Evolutionary conservation across 306 rosid genomes (phyloP), one percentile per base, ranked within the genome.

Genomic region (Quercus mongolica): DNA sequence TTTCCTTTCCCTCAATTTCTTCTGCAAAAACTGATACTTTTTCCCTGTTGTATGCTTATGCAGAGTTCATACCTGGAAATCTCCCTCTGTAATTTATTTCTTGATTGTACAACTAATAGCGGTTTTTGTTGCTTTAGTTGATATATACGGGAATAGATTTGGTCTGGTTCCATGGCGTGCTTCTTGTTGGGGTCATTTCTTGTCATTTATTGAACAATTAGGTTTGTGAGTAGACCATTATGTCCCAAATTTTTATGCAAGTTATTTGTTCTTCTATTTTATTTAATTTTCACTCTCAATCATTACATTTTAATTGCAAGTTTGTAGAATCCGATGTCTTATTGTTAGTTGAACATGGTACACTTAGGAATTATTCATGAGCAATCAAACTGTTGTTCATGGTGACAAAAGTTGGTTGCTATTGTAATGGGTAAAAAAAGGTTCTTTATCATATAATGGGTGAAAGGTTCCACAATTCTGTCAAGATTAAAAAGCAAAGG

Each of bases 51-150:
- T 74, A 41, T 76, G 68, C 76, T 83, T 79, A 83, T 93, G 93
- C 96, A 96, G 99, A 87, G 74, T 90, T 79, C 88, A 88, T 83
- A 88, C 96, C 69, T 90, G 94, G 99, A 89, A 79, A 81, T 90
- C 92, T 69, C 97, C 97, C 57, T 76, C 82, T 78, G 90, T 85
- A 79, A 79, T 91, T 76, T 95, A 89, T 86, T 88, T 89, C 82
- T 80, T 93, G 88, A 88, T 83, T 61, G 80, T 87, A n/a, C 99
- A 93, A 84, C 84, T 93, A 76, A 88, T 88, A 68, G 89, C 83
- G 59, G 87, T 82, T 69, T 83, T 84, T 79, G 91, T 89, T 85
- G 91, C 96, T 71, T 78, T 86, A 76, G 73, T 89, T 88, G 98
- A 93, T 77, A 87, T 93, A 83, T 85, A 78, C 51, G 86, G 90